Evolutionary conservation across 108 stramenopile genomes (phyloP).

Genomic region (Craspedostauros australis): DNA sequence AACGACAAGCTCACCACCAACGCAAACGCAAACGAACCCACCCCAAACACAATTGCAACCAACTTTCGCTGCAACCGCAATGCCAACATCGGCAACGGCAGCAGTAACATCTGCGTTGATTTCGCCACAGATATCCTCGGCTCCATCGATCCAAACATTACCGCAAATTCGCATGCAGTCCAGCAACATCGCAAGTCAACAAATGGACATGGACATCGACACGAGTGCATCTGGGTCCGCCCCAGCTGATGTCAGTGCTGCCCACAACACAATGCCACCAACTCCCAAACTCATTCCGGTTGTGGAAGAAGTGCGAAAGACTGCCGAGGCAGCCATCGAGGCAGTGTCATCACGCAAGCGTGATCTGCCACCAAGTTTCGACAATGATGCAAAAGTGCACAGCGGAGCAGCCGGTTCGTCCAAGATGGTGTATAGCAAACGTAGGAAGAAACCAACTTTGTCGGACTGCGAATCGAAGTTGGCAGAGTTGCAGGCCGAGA

Average conservation of each 20-base stretch:
- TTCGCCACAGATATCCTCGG: not conserved
- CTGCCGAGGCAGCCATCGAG: slow-evolving; percentile 45
- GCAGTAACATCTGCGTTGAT: not conserved
- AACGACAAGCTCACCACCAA: not conserved
- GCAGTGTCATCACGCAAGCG: slow-evolving; percentile 36
- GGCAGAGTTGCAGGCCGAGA: slow-evolving; percentile 50
- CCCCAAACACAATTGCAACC: not conserved
- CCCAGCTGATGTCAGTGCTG: too few relatives aligned
- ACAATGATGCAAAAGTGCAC: not conserved
- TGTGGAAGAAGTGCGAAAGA: slow-evolving; percentile 23
- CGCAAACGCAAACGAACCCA: not conserved
- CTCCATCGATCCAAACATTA: not conserved
- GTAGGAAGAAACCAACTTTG: slow-evolving; percentile 48
- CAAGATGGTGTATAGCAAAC: slow-evolving; percentile 31
- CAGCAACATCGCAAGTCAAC: not conserved
- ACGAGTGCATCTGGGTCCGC: not conserved
- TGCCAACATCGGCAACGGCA: too few relatives aligned
- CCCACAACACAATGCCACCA: too few relatives aligned
- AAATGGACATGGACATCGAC: not conserved
- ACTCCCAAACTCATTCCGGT: slow-evolving; percentile 4
- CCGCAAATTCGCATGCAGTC: not conserved
- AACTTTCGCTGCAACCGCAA: not conserved
- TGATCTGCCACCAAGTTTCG: not conserved
- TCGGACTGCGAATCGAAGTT: slow-evolving; percentile 46
- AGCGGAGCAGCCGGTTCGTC: not conserved